Evolutionary conservation across 371 early-diverging fungal species (phyloP), one percentile per base, ranked within the genome.

Genomic region (Saksenaea oblongispora): DNA sequence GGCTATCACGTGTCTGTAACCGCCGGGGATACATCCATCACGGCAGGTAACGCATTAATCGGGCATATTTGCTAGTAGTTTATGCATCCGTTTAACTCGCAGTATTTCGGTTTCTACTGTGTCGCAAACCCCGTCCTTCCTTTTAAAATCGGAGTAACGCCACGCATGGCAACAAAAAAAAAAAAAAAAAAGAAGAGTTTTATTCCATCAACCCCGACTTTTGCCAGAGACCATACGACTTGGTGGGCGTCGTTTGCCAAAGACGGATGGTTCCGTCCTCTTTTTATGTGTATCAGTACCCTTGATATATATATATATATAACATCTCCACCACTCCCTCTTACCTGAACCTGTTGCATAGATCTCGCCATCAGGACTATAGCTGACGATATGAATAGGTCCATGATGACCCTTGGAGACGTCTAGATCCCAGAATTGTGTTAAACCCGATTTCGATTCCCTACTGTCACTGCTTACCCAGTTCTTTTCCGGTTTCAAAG

Each of bases 401-500:
- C 94, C 94, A 66, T 93, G 93, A 72, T 95, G 95, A 24, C 95
- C 95, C 70, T 93, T 92, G 69, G 91, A 89, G 8, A 90, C 84
- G 68, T 92, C 93, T 65, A 71, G 59, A 53, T 11, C 55, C 26
- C 13, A 24, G 13, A n/a, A 51, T 36, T 14, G 22, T 18, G 2
- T 10, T 27, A 26, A n/a, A 24, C 24, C 31, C 28, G 36, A 13
- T 47, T 17, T 27, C 44, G 37, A 10, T 0, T 31, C 8, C 1
- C 54, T 59, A 15, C 14, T 18, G 18, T 22, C 22, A 4, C 24
- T 28, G 39, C 60, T 59, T 69, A 74, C 75, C 84, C 26, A 82
- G 61, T 59, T 91, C 93, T 39, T 86, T 73, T 1, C 90, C 94
- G 0, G 86, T 75, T 10, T 83, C 82, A 66, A 87, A 92, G 47